A percentile compares a stretch with the other conserved stretches of the same genome.
These are phyloP conservation scores for Takashimella tepidaria DNA, from an alignment of 1,284 basidiomycete genomes.

Conservation along the genomic window DNA sequence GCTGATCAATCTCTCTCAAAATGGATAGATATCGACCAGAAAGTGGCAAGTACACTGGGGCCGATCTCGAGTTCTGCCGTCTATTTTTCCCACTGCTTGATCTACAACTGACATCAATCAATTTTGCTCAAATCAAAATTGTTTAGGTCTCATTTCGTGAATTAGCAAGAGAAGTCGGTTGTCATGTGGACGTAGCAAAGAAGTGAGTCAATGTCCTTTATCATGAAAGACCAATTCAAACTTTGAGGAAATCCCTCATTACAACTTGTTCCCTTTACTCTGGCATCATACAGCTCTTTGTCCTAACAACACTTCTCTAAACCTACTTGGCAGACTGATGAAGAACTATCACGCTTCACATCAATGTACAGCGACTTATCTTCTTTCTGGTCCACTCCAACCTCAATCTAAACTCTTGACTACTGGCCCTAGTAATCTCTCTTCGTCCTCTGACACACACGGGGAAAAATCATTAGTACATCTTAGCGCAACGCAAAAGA, in stretches of 20 bases:
- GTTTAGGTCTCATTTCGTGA: conserved; percentile 37
- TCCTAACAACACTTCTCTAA: not conserved
- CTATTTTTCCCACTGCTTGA: not conserved
- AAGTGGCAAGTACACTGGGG: conserved; percentile 21
- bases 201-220: conserved; percentile 24
- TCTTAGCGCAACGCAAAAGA: conserved; percentile 24
- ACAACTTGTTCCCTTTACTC: no score
- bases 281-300: no score
- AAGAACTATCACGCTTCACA: conserved; percentile 20
- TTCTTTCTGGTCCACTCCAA: conserved; percentile 36
- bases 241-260: no score
- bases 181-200: conserved; percentile 39
- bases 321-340: conserved; percentile 20
- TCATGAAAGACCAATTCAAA: not conserved
- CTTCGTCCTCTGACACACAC: conserved; percentile 14
- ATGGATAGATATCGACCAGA: conserved; percentile 31
- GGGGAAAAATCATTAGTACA: conserved; percentile 22
- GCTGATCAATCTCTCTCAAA: conserved; percentile 21
- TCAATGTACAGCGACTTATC: conserved; percentile 29
- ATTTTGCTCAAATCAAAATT: not conserved
- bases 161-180: conserved; percentile 33
- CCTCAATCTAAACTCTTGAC: conserved; percentile 25
- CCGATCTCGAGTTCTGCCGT: not conserved
- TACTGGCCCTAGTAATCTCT: not conserved
- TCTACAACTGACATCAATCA: not conserved